Conservation (phyloP, 2,329 filamentous ascomycete genomes). For the Diaporthe citri region DNA sequence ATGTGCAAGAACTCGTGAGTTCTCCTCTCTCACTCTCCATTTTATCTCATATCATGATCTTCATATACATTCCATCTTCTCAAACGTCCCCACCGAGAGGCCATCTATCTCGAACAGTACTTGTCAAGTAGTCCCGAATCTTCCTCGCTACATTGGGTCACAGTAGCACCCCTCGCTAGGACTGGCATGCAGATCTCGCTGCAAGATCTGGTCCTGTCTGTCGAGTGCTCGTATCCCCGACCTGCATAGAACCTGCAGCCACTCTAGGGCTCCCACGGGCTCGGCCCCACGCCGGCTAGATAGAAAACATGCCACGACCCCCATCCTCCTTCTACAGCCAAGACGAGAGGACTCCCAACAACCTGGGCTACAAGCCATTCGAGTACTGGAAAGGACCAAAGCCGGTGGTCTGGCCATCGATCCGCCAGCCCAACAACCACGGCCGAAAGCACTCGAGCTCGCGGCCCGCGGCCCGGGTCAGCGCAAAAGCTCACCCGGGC, state of each 20-base stretch:
- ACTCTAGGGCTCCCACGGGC: constrained; percentile 7
- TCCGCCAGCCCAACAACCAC: constrained; percentile 32
- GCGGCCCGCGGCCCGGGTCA: constrained; percentile 1
- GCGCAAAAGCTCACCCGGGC: neutral
- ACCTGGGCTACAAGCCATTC: constrained; percentile 44
- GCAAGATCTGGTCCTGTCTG: constrained; percentile 9
- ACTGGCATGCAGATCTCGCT: constrained; percentile 22
- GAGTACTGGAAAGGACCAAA: constrained; percentile 47
- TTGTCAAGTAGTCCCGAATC: constrained; percentile 15
- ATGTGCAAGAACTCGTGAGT: neutral
- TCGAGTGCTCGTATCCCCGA: constrained; percentile 6
- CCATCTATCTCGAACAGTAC: constrained; percentile 24
- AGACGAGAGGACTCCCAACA: constrained; percentile 30
- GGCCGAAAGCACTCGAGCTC: constrained; percentile 21
- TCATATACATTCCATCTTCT: constrained; percentile 23
- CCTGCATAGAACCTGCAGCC: constrained; percentile 11
- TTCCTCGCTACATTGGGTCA: constrained; percentile 2
- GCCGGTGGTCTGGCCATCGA: constrained; percentile 31
- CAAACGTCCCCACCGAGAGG: constrained; percentile 18
- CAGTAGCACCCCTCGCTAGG: neutral
- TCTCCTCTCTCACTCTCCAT: constrained; percentile 5
- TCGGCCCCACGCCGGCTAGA: constrained; percentile 27
- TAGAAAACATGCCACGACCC: constrained; percentile 25
- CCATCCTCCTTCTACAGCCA: constrained; percentile 32
- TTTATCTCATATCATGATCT: constrained; percentile 28